A percentile compares a stretch with the other conserved stretches of the same genome.
These are phyloP conservation scores for Phoenix dactylifera DNA, from an alignment of 176 grass and related monocot species.

Conservation along the genomic window DNA sequence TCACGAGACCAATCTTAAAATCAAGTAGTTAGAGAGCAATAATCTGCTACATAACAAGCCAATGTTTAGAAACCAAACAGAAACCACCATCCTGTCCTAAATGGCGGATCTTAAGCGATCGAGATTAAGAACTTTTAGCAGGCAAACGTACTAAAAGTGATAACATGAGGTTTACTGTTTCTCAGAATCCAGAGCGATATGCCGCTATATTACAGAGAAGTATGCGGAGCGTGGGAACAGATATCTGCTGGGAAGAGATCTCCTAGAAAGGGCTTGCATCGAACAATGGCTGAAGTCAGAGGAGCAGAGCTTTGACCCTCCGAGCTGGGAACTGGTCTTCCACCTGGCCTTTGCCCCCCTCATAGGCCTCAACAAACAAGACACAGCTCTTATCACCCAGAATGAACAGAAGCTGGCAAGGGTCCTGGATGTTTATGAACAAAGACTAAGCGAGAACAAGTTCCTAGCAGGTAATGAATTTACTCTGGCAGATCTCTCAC, in stretches of 20 bases:
- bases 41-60: too few species aligned
- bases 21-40: too few species aligned
- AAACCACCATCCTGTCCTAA: too few species aligned
- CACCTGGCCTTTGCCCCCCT: conserved; percentile 51
- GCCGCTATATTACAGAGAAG: conserved; percentile 54
- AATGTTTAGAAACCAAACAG: too few species aligned
- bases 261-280: conserved; percentile 71
- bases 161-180: background rate
- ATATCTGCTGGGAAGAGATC: conserved; percentile 65
- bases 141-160: too few species aligned
- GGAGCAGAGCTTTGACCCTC: conserved; percentile 78
- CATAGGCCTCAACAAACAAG: background rate
- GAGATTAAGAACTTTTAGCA: background rate
- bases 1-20: too few species aligned
- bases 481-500: conserved; percentile 71
- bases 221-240: conserved; percentile 39
- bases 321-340: conserved; percentile 66
- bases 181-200: conserved; percentile 90
- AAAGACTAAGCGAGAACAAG: conserved; percentile 53
- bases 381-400: background rate
- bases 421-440: conserved; percentile 79
- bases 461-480: conserved; percentile 71
- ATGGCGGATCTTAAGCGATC: too few species aligned
- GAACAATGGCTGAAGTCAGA: conserved; percentile 95
- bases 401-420: conserved; percentile 37